Conservation (phyloP, 192 early-diverging fungal genomes). For the Rhizoclosmatium sp. region DNA sequence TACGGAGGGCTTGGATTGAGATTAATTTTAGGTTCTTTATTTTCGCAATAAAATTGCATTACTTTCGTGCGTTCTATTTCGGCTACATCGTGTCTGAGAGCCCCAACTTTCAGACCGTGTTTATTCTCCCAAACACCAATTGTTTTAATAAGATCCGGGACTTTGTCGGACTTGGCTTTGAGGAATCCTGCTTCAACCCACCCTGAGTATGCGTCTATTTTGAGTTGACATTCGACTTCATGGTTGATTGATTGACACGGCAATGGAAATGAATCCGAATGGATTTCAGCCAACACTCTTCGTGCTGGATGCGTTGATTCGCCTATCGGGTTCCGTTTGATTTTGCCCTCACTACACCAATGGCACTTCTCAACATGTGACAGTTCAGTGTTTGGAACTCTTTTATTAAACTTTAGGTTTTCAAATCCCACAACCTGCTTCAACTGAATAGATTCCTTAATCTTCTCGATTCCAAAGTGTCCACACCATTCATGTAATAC, state of each 20-base stretch:
- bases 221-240: neutral
- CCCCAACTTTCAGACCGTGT: neutral
- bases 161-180: neutral
- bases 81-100: neutral
- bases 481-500: neutral
- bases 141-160: neutral
- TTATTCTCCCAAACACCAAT: slow-evolving; percentile 5
- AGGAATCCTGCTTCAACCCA: neutral
- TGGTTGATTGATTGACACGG: neutral
- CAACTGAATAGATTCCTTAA: neutral
- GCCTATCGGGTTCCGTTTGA: neutral
- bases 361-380: neutral
- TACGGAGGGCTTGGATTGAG: slow-evolving; percentile 14
- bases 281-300: neutral
- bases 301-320: neutral
- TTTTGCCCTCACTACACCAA: neutral
- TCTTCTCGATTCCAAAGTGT: neutral
- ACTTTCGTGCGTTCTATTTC: slow-evolving; percentile 2
- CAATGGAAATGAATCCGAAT: neutral
- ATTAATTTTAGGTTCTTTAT: neutral
- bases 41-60: neutral
- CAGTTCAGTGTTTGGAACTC: neutral
- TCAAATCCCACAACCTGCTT: neutral
- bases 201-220: neutral
- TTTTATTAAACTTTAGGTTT: neutral